A percentile compares a stretch with the other conserved stretches of the same genome.
Evolutionary conservation across 2,329 filamentous ascomycete genomes (phyloP).

Genomic region (Phyllosticta citriasiana): DNA sequence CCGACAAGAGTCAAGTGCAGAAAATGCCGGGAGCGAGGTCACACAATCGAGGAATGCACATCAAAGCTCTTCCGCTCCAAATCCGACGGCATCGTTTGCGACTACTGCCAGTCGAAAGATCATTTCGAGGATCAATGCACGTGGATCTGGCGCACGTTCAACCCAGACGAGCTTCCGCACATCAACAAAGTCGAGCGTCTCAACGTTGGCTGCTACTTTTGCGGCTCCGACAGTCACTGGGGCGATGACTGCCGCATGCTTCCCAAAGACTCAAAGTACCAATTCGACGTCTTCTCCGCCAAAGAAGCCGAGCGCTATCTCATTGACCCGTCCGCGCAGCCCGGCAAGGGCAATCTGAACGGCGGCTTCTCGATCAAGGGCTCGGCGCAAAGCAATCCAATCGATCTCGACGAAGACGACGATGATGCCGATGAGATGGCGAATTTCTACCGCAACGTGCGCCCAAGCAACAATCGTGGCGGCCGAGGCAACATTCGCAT

Average conservation of each 20-base stretch:
- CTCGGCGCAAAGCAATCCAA: conserved; percentile 6
- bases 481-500: conserved; percentile 7
- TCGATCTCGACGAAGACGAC: conserved; percentile 1
- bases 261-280: background rate
- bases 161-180: conserved; percentile 19
- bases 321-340: background rate
- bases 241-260: conserved; percentile 41
- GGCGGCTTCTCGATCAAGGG: conserved; percentile 13
- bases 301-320: conserved; percentile 12
- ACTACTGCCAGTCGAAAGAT: conserved; percentile 45
- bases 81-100: conserved; percentile 49
- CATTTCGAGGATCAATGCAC: conserved; percentile 54
- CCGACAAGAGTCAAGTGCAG: conserved; percentile 42
- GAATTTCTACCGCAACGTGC: conserved; percentile 6
- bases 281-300: conserved; percentile 9
- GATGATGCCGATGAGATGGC: conserved; percentile 1
- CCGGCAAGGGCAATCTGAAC: background rate
- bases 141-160: conserved; percentile 50
- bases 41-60: conserved; percentile 41
- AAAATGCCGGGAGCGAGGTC: conserved; percentile 55
- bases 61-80: conserved; percentile 46
- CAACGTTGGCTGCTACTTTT: conserved; percentile 46
- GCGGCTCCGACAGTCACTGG: conserved; percentile 47
- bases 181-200: conserved; percentile 43
- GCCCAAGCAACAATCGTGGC: background rate